phyloP scores from a whole-genome alignment of 352 stramenopile species.

The Plasmopara muralis region DNA sequence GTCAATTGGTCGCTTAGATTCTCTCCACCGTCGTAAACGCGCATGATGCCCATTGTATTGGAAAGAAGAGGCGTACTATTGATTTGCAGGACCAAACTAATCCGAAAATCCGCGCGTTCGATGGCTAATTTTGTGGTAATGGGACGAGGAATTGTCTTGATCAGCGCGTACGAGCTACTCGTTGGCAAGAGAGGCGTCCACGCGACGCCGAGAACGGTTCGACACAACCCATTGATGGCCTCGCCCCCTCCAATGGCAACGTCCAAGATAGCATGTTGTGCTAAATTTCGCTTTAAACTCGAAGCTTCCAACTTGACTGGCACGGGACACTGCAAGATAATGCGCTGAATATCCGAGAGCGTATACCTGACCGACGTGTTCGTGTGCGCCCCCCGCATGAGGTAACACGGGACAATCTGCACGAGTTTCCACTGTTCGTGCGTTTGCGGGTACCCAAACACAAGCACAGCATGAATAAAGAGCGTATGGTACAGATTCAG shows the following conservation, averaged over 20 bases:
- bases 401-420: constrained; percentile 48
- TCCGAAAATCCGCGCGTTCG: constrained; percentile 60
- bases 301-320: constrained; percentile 20
- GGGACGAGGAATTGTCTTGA: constrained; percentile 16
- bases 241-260: constrained; percentile 22
- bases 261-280: constrained; percentile 28
- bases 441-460: constrained; percentile 40
- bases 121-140: constrained; percentile 33
- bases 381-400: constrained; percentile 15
- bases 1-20: constrained; percentile 77
- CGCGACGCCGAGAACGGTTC: constrained; percentile 13
- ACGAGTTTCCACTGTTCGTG: constrained; percentile 72
- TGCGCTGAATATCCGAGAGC: constrained; percentile 81
- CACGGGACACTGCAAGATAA: constrained; percentile 61
- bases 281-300: constrained; percentile 14
- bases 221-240: constrained; percentile 20
- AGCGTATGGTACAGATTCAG: constrained; percentile 89
- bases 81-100: constrained; percentile 82
- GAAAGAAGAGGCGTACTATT: constrained; percentile 25
- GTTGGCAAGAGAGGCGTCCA: constrained; percentile 29
- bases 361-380: constrained; percentile 38
- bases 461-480: constrained; percentile 65
- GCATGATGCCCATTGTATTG: constrained; percentile 36
- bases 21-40: constrained; percentile 51
- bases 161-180: constrained; percentile 28